Evolutionary conservation across 2,329 filamentous ascomycete species (phyloP).

Genomic region (Cladophialophora carrionii): DNA sequence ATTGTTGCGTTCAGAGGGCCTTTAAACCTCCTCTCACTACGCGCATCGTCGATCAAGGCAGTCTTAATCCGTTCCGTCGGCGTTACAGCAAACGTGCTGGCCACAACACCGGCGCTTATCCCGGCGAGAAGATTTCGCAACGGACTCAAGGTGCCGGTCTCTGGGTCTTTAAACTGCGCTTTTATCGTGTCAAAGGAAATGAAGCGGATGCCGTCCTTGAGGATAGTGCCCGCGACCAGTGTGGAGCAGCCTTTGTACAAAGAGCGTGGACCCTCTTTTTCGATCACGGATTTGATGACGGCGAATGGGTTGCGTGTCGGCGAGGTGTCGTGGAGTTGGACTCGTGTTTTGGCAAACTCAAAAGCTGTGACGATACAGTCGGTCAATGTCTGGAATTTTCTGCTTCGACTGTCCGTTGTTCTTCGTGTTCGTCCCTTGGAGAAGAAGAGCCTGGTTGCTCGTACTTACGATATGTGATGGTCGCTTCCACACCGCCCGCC

Average conservation of each 20-base stretch:
- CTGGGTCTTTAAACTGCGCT: constrained; percentile 53
- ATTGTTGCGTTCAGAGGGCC: constrained; percentile 57
- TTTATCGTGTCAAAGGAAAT: constrained; percentile 69
- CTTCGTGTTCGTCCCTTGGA: not conserved
- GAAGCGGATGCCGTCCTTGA: constrained; percentile 69
- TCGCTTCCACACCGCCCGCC: constrained; percentile 59
- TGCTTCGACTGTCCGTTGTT: not conserved
- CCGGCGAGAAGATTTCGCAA: constrained; percentile 63
- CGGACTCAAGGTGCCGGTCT: constrained; percentile 61
- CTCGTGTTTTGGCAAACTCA: constrained; percentile 69
- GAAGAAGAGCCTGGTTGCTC: not conserved
- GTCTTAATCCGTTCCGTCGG: constrained; percentile 72
- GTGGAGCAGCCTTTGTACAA: constrained; percentile 67
- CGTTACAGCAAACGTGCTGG: constrained; percentile 67
- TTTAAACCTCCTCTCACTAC: constrained; percentile 52
- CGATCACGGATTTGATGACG: constrained; percentile 59
- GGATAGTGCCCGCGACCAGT: constrained; percentile 63
- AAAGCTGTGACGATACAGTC: constrained; percentile 51
- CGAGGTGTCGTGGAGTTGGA: constrained; percentile 56
- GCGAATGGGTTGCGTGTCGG: constrained; percentile 61
- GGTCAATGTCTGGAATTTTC: not conserved
- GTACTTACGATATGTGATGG: constrained; percentile 47
- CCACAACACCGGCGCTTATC: constrained; percentile 65
- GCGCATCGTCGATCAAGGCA: constrained; percentile 66
- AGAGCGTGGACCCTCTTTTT: constrained; percentile 60